phyloP scores from a whole-genome alignment of 2,329 filamentous ascomycete genomes.

The Sporothrix humicola region DNA sequence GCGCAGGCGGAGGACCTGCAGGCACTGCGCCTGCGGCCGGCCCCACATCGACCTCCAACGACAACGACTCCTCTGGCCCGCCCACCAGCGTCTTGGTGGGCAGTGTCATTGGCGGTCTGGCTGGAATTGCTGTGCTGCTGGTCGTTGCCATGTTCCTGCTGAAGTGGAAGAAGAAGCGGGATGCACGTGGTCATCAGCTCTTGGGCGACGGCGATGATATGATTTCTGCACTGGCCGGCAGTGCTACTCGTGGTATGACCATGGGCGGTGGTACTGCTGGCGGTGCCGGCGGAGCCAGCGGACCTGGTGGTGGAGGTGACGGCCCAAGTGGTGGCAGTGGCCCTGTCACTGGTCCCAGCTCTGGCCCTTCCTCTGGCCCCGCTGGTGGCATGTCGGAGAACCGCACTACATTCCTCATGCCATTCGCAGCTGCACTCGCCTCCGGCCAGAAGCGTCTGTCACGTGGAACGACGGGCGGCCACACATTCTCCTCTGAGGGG shows the following conservation, averaged over 20 bases:
- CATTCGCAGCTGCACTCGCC: constrained; percentile 56
- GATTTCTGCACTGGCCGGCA: background rate
- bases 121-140: constrained; percentile 62
- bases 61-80: constrained; percentile 37
- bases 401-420: constrained; percentile 53
- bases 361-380: constrained; percentile 32
- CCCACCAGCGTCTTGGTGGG: constrained; percentile 55
- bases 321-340: constrained; percentile 33
- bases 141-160: constrained; percentile 60
- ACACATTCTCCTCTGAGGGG: constrained; percentile 1
- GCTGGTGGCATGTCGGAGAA: constrained; percentile 54
- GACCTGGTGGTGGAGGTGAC: constrained; percentile 38
- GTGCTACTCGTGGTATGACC: constrained; percentile 28
- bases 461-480: constrained; percentile 25
- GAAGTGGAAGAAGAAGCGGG: constrained; percentile 56
- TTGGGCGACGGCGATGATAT: constrained; percentile 49
- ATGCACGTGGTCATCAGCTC: constrained; percentile 49
- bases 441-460: constrained; percentile 49
- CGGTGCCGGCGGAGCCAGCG: constrained; percentile 37
- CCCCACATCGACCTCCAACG: constrained; percentile 37
- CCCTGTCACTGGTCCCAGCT: constrained; percentile 23
- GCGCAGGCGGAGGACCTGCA: constrained; percentile 39
- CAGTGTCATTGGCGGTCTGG: constrained; percentile 62
- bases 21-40: constrained; percentile 41
- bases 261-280: constrained; percentile 26